phyloP scores from a whole-genome alignment of 2,329 filamentous ascomycete genomes.

The Xylariaceae sp. region DNA sequence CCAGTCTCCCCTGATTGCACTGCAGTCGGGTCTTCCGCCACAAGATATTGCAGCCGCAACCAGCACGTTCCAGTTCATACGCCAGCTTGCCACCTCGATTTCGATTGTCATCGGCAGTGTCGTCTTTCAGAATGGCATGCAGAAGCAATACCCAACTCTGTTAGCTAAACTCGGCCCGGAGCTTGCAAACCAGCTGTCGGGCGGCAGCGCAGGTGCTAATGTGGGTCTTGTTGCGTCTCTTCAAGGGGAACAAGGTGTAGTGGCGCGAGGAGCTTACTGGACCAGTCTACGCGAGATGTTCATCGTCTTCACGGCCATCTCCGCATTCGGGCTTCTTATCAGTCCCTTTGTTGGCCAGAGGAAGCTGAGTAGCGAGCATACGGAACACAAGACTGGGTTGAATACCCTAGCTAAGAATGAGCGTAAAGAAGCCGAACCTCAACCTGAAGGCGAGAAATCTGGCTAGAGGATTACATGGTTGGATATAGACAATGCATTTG shows the following conservation, averaged over 20 bases:
- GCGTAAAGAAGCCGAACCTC: constrained; percentile 5
- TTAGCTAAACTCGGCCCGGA: constrained; percentile 55
- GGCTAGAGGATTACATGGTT: background rate
- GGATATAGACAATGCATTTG: constrained; percentile 16
- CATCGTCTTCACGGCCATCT: constrained; percentile 60
- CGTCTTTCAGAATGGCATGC: constrained; percentile 78
- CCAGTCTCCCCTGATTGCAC: constrained; percentile 70
- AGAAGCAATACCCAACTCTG: constrained; percentile 57
- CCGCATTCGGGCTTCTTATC: constrained; percentile 53
- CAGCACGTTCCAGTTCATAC: constrained; percentile 69
- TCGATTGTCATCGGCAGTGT: constrained; percentile 78
- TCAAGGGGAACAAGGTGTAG: constrained; percentile 45
- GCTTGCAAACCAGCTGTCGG: constrained; percentile 53
- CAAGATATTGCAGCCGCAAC: constrained; percentile 73
- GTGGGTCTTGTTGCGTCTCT: constrained; percentile 56
- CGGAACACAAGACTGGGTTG: constrained; percentile 64
- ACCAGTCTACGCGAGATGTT: constrained; percentile 61
- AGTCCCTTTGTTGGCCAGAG: constrained; percentile 56
- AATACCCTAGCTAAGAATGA: constrained; percentile 40
- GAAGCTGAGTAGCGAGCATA: constrained; percentile 60
- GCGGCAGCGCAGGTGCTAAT: constrained; percentile 57
- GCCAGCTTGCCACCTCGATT: constrained; percentile 71
- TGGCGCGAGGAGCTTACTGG: constrained; percentile 52
- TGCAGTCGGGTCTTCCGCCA: constrained; percentile 67
- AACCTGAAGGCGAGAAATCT: constrained; percentile 19